Evolutionary conservation across 2,329 filamentous ascomycete species (phyloP), one percentile per base, ranked within the genome.

Genomic region (Verticillium albo-atrum): DNA sequence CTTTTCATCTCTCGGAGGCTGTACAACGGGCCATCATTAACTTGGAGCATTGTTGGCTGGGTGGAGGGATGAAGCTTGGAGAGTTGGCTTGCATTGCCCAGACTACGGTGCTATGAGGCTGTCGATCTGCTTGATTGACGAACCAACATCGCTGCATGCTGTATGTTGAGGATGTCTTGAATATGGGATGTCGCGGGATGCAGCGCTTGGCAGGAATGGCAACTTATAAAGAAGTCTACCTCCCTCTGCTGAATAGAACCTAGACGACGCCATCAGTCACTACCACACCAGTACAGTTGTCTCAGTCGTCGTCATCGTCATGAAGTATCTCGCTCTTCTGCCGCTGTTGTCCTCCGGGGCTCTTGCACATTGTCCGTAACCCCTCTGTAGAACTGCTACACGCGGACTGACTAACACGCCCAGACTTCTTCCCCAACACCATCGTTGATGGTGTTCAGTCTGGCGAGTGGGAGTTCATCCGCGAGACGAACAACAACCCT

Each of bases 401-500:
- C 20, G n/a, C n/a, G n/a, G n/a, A n/a, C n/a, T n/a, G 14, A 30
- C 14, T 30, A n/a, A 50, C 42, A 15, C 14, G 10, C 35, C 6
- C 20, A 61, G 60, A 64, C 56, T 59, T 61, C 58, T 64, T 63
- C 55, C 57, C 55, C 30, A 51, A 58, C 23, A 55, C 60, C 12
- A 62, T 61, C 56, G 56, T 61, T 42, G 47, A 60, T 14, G 60
- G 57, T 35, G 54, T 57, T 27, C 53, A 47, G 14, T 61, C 61
- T 4, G 56, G 32, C 35, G 68, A 72, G 58, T 72, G 71, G 71
- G 67, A 65, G n/a, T 63, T 65, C 30, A 64, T 72, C 56, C 66
- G 71, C 20, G 66, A 70, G 58, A 72, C 71, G 14, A 70, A 70
- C 61, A 72, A 73, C 64, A 71, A 69, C 62, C 70, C 71, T 52